These are phyloP conservation scores for Talaromyces funiculosus DNA, from an alignment of 2,329 filamentous ascomycete species.

Conservation along the genomic window DNA sequence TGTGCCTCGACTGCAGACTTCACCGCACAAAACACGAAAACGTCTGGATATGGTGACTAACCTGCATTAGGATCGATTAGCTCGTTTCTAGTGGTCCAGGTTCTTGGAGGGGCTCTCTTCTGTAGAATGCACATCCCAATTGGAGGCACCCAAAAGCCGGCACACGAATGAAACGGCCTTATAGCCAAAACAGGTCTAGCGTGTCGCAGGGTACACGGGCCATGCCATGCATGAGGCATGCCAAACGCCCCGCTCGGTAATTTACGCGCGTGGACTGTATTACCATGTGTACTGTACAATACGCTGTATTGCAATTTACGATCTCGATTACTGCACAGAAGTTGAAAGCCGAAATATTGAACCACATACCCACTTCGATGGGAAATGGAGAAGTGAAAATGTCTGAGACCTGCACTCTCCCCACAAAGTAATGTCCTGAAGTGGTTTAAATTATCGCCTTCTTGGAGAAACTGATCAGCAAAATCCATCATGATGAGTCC, in stretches of 20 bases:
- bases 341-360: background rate
- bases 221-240: conserved; percentile 3
- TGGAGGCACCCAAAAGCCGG: background rate
- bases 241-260: background rate
- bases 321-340: background rate
- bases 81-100: no score
- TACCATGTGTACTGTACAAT: background rate
- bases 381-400: background rate
- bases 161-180: conserved; percentile 3
- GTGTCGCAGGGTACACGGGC: background rate
- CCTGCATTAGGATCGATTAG: conserved; percentile 3
- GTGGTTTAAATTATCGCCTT: background rate
- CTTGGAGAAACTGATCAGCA: background rate
- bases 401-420: background rate
- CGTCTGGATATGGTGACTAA: background rate
- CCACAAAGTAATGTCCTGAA: conserved; percentile 1
- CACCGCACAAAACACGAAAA: background rate
- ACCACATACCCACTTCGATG: background rate
- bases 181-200: conserved; percentile 3
- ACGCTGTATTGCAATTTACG: background rate
- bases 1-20: background rate
- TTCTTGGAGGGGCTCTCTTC: background rate
- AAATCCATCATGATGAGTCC: background rate
- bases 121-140: no score
- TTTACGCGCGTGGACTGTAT: background rate